Evolutionary conservation across 208 protist genomes (phyloP), one percentile per base, ranked within the genome.

Genomic region (Plasmodiophora brassicae): DNA sequence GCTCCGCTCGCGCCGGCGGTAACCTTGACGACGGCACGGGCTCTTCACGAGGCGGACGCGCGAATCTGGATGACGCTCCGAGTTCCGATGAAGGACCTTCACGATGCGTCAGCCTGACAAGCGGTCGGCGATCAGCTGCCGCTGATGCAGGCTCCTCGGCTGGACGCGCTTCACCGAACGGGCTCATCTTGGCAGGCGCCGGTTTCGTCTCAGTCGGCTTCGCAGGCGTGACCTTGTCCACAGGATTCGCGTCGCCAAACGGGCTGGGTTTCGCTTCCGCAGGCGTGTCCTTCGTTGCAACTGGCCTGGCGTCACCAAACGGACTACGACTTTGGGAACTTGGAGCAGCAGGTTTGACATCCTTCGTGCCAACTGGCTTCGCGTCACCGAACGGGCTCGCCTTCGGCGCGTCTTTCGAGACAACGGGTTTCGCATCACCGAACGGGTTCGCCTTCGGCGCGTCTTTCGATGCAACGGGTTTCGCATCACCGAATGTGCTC

Each of bases 401-500:
- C 65, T 78, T 78, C 5, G 14, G 32, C n/a, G n/a, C n/a, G n/a
- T n/a, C n/a, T n/a, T n/a, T n/a, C n/a, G n/a, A n/a, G n/a, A n/a
- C n/a, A 38, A 78, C 65, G 5, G 65, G 65, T 32, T 78, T 78
- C 5, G 65, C 65, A 38, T 78, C 65, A 32, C 65, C 65, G 65
- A 78, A 78, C 20, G 65, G 65, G n/a, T 32, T 78, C 65, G 65
- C n/a, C 65, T 78, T 78, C 14, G 65, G 5, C 41, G 65, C 20
- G 5, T n/a, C 41, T 78, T 32, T n/a, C n/a, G n/a, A n/a, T n/a
- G n/a, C n/a, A n/a, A 78, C 65, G 5, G 65, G 65, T 32, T 78
- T 78, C 5, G 65, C 65, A 38, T 78, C 65, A 32, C 65, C 65
- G 65, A 78, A 78, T 38, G 65, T n/a, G n/a, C n/a, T 78, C 65